Evolutionary conservation across 2,329 filamentous ascomycete genomes (phyloP).

Genomic region (Raffaelea ambrosiae): DNA sequence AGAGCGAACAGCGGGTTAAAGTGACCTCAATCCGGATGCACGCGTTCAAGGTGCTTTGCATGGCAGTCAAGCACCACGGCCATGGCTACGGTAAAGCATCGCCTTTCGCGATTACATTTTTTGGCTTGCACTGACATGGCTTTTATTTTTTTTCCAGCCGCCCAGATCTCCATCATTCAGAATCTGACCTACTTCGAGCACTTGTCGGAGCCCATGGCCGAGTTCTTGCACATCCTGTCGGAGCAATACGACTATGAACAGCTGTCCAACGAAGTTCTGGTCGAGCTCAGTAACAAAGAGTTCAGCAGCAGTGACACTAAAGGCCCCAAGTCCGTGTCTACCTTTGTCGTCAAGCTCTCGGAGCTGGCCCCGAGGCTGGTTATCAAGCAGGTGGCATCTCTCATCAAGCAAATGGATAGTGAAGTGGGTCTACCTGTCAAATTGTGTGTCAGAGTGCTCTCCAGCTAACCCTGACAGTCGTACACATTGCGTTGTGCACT

Average conservation of each 20-base stretch:
- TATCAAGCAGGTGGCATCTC: constrained; percentile 93
- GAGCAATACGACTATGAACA: constrained; percentile 98
- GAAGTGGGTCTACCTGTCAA: constrained; percentile 50
- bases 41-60: constrained; percentile 91
- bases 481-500: constrained; percentile 89
- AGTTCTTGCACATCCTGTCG: constrained; percentile 89
- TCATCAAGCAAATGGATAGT: constrained; percentile 91
- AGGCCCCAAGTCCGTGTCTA: constrained; percentile 91
- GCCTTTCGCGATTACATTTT: neutral
- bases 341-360: constrained; percentile 87
- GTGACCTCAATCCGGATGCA: constrained; percentile 87
- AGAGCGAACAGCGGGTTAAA: constrained; percentile 90
- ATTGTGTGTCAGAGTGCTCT: no score
- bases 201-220: constrained; percentile 97
- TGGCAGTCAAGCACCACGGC: constrained; percentile 94
- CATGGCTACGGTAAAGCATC: constrained; percentile 73
- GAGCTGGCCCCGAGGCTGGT: constrained; percentile 86
- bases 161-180: constrained; percentile 96
- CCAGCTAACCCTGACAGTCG: constrained; percentile 46
- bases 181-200: constrained; percentile 98
- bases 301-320: constrained; percentile 95
- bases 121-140: no score
- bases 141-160: no score
- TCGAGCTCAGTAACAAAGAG: constrained; percentile 93
- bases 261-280: constrained; percentile 83